Evolutionary conservation across 192 early-diverging fungal genomes (phyloP).

Genomic region (Rhizoclosmatium globosum): DNA sequence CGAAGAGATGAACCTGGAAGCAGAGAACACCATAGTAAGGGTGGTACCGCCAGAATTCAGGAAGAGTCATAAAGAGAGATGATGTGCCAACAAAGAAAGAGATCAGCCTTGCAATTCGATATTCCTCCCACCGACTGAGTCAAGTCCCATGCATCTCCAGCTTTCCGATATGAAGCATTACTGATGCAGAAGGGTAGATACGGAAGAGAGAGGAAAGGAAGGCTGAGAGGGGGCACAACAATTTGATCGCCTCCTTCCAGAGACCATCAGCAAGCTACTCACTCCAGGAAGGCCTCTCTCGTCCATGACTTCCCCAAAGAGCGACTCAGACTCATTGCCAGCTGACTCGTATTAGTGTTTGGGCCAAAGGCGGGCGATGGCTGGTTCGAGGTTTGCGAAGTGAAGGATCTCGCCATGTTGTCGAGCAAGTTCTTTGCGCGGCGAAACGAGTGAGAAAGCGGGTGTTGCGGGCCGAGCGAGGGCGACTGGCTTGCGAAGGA

Average conservation of each 20-base stretch:
- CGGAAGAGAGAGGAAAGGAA: background rate
- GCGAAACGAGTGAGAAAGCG: constrained; percentile 16
- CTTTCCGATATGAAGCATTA: too few relatives aligned
- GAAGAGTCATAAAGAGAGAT: too few relatives aligned
- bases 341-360: background rate
- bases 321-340: constrained; percentile 29
- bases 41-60: too few relatives aligned
- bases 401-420: constrained; percentile 24
- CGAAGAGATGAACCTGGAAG: too few relatives aligned
- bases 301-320: constrained; percentile 21
- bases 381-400: background rate
- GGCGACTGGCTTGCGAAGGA: background rate
- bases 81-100: too few relatives aligned
- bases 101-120: too few relatives aligned
- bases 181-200: background rate
- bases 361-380: constrained; percentile 12
- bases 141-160: too few relatives aligned
- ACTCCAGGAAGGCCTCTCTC: constrained; percentile 33
- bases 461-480: background rate
- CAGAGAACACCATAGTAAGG: too few relatives aligned
- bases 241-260: background rate
- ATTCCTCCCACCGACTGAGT: too few relatives aligned
- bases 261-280: background rate
- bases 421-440: constrained; percentile 30
- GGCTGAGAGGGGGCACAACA: background rate